Evolutionary conservation across 2,329 filamentous ascomycete species (phyloP).

Genomic region (Mariannaea elegans): DNA sequence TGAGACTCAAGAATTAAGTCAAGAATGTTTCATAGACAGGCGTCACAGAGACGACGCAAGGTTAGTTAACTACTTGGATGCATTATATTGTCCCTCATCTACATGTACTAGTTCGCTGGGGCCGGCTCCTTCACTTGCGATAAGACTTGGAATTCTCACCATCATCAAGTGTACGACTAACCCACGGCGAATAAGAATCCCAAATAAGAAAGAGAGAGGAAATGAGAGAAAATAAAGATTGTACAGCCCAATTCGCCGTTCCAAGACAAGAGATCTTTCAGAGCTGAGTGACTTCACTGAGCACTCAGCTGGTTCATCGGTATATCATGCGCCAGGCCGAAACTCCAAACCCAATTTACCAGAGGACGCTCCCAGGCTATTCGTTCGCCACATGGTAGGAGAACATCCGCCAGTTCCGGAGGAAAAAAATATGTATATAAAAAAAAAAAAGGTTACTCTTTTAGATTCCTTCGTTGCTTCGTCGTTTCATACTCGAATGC

Average conservation of each 20-base stretch:
- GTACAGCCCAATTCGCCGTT: constrained; percentile 12
- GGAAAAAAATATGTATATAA: background rate
- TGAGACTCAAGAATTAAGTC: background rate
- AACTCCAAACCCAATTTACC: constrained; percentile 17
- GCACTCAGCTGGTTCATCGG: constrained; percentile 7
- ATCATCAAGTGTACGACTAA: too few relatives aligned
- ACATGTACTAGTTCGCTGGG: too few relatives aligned
- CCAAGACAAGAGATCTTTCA: constrained; percentile 10
- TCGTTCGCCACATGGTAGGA: background rate
- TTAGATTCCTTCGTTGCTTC: background rate
- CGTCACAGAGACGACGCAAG: too few relatives aligned
- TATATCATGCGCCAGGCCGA: constrained; percentile 8
- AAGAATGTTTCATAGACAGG: too few relatives aligned
- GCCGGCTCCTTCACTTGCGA: too few relatives aligned
- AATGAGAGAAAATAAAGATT: constrained; percentile 9
- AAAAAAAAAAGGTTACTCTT: background rate
- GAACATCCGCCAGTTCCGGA: background rate
- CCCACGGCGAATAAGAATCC: too few relatives aligned
- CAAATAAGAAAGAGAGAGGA: too few relatives aligned
- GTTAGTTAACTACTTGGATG: too few relatives aligned
- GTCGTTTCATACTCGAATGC: background rate
- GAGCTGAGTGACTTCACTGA: constrained; percentile 1
- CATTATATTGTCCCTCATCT: too few relatives aligned
- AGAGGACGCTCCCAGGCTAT: constrained; percentile 1
- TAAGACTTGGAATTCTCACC: background rate